Conservation (phyloP, 2,329 filamentous ascomycete genomes). For the Tolypocladium tropicale region DNA sequence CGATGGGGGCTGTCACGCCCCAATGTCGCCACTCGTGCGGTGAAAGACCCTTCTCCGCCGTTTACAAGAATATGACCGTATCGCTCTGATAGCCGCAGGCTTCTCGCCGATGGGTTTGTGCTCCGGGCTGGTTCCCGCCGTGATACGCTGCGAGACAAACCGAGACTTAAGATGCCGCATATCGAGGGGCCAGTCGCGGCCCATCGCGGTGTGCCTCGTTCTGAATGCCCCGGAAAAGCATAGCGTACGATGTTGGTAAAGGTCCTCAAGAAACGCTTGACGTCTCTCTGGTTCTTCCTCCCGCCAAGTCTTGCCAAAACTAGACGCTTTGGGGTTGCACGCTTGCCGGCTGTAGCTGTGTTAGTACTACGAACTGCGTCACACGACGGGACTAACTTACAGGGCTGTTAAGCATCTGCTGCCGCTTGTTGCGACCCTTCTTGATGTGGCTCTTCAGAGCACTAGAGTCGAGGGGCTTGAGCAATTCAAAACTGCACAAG, state of each 20-base stretch:
- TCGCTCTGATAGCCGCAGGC: conserved; percentile 12
- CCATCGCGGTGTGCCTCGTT: neutral
- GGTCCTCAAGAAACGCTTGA: neutral
- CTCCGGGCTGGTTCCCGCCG: neutral
- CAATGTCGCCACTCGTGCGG: neutral
- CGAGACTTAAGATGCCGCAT: neutral
- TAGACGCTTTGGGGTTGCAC: conserved; percentile 48
- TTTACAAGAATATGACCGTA: conserved; percentile 20
- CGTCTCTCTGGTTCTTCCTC: neutral
- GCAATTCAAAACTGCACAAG: conserved; percentile 90
- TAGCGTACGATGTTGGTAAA: neutral
- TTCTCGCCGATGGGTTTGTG: neutral
- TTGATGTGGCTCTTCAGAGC: conserved; percentile 98
- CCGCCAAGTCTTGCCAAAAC: neutral
- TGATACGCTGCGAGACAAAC: neutral
- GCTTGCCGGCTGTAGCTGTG: conserved; percentile 34
- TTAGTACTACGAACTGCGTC: neutral
- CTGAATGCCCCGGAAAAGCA: neutral
- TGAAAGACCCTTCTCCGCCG: neutral
- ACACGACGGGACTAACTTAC: conserved; percentile 45
- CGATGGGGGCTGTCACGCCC: conserved; percentile 16
- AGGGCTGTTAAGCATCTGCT: conserved; percentile 92
- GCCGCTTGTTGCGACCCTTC: conserved; percentile 88
- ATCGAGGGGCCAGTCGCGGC: neutral
- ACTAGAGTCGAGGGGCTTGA: conserved; percentile 93